Base-by-base conservation (phyloP, 2,329 filamentous ascomycete genomes). In the Cercospora zeina region DNA sequence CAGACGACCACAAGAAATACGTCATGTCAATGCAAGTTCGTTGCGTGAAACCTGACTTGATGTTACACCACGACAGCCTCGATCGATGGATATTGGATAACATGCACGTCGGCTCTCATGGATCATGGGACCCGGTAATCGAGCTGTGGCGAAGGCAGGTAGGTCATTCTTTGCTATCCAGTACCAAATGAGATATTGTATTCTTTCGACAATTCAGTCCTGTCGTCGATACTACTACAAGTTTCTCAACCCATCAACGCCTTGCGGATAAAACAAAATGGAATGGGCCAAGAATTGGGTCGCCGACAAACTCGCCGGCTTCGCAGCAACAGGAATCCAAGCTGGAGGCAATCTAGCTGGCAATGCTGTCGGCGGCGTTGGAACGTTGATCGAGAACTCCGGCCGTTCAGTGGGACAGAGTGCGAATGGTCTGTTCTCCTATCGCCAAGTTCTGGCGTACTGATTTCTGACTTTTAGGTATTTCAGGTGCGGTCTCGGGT, bases 281-380 rank as follows among this genome's bases (percentile, higher is more conserved):
- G 66, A 72, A 56, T 73, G 69, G 60, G 69, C 71, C 13, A 69
- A 71, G 53, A 67, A 73, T 57, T 70, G 71, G 68, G 70, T 70
- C n/a, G 59, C 67, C 36, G 70, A 74, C 62, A 72, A 68, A 56
- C 71, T 73, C 45, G 67, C 69, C 47, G 68, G 68, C 62, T 72
- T 72, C 64, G 65, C 74, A 27, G 67, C 67, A 39, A 73, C 71
- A 3, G 74, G 72, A 54, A 69, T 77, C 24, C 71, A 75, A 61
- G 73, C 73, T 13, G 74, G 72, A 24, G 75, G 74, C 34, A 74
- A 67, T n/a, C 56, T 76, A 34, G 75, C 75, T 6, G 75, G 75
- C 31, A 75, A 75, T 59, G 69, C 73, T n/a, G 75, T 77, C 4
- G 72, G 72, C 36, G 72, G 73, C 30, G 71, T 72, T 13, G 74